Conservation (phyloP, 345 rosid genomes). For the Linum tenue region DNA sequence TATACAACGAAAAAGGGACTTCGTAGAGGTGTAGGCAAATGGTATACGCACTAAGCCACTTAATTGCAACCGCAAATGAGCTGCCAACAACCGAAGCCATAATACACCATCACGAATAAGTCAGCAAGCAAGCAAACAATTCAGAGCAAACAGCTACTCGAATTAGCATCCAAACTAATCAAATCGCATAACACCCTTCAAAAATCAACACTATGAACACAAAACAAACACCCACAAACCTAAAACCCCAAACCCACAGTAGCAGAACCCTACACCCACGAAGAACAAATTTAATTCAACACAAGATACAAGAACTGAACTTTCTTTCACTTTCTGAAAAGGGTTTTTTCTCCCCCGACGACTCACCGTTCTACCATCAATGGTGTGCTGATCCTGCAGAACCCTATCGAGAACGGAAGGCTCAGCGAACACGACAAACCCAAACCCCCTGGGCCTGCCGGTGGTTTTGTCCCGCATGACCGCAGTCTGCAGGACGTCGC, state of each 20-base stretch:
- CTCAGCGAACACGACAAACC: conserved; percentile 75
- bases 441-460: conserved; percentile 73
- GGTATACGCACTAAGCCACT: not conserved
- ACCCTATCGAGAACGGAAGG: conserved; percentile 54
- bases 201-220: not conserved
- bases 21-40: not conserved
- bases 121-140: not conserved
- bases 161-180: not conserved
- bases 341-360: not conserved
- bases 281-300: too few species aligned
- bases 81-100: too few species aligned
- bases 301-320: not conserved
- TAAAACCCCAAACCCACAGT: not conserved
- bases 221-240: not conserved
- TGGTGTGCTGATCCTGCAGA: conserved; percentile 63
- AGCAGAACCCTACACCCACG: not conserved
- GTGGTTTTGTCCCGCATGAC: conserved; percentile 73
- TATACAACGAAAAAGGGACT: not conserved
- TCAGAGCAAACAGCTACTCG: not conserved
- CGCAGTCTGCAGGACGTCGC: conserved; percentile 57
- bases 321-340: too few species aligned
- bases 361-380: conserved; percentile 75
- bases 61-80: too few species aligned
- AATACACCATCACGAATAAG: not conserved
- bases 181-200: not conserved